Conservation (phyloP, 1,139 yeast genomes). For the Nakaseomyces bracarensis region DNA sequence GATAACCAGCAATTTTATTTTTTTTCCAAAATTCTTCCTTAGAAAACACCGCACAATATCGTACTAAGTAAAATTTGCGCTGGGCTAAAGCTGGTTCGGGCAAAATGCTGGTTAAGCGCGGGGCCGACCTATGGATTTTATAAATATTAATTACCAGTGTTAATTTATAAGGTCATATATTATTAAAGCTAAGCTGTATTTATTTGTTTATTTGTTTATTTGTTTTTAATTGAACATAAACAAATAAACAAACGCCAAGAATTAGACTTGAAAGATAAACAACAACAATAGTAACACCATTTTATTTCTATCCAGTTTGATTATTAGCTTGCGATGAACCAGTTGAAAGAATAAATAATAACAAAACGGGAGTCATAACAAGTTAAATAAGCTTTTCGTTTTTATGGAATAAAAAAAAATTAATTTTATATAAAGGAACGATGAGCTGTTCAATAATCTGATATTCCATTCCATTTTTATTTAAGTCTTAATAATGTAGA, state of each 20-base stretch:
- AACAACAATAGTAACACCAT: neutral
- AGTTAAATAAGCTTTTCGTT: neutral
- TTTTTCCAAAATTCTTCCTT: neutral
- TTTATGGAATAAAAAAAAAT: neutral
- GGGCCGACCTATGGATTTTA: neutral
- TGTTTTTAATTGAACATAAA: neutral
- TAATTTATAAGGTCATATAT: neutral
- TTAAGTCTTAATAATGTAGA: no score
- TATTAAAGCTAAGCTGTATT: neutral
- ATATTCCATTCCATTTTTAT: no score
- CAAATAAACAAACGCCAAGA: neutral
- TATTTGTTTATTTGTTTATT: neutral
- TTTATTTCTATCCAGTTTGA: no score
- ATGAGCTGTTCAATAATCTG: no score
- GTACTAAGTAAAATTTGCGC: neutral
- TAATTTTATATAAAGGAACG: no score
- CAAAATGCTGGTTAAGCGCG: constrained; percentile 5
- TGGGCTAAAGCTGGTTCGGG: constrained; percentile 5
- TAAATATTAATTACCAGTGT: no score
- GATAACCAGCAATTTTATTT: neutral
- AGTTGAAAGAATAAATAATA: no score
- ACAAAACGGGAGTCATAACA: no score
- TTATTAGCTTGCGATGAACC: no score
- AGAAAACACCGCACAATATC: neutral
- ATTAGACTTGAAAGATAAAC: neutral